These are phyloP conservation scores for Cicer pinnatifidum DNA, from an alignment of 306 rosid genomes.

Conservation along the genomic window DNA sequence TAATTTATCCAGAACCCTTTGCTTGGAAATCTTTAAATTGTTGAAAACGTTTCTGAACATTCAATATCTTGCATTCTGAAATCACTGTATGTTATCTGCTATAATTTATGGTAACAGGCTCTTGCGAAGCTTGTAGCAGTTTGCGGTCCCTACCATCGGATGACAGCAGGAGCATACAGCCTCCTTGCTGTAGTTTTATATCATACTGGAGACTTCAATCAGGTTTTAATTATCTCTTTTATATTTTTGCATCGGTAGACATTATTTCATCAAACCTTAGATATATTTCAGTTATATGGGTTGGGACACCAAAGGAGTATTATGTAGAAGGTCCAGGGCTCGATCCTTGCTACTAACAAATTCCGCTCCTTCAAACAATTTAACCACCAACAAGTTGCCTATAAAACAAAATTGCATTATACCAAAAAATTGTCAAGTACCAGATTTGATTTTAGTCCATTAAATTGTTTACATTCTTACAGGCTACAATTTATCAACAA, in stretches of 20 bases:
- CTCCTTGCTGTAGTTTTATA: constrained; percentile 98
- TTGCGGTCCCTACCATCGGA: constrained; percentile 97
- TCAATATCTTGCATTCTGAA: constrained; percentile 37
- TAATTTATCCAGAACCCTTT: constrained; percentile 44
- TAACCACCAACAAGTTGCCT: not conserved
- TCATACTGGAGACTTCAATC: constrained; percentile 99
- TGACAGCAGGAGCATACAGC: constrained; percentile 99
- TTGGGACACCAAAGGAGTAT: not conserved
- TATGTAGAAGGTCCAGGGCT: not conserved
- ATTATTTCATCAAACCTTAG: constrained; percentile 25
- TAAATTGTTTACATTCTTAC: constrained; percentile 46
- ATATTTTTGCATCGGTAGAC: constrained; percentile 47
- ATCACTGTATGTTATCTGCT: constrained; percentile 36
- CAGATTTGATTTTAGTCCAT: constrained; percentile 34
- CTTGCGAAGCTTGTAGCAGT: constrained; percentile 95
- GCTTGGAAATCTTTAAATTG: constrained; percentile 30
- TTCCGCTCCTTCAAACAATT: not conserved
- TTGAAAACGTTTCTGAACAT: constrained; percentile 14
- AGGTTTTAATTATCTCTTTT: constrained; percentile 56
- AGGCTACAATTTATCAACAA: constrained; percentile 99
- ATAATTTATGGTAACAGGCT: constrained; percentile 66
- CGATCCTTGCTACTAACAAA: not conserved
- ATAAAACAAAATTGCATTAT: constrained; percentile 2
- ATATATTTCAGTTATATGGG: constrained; percentile 18
- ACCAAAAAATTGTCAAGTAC: constrained; percentile 34